These are phyloP conservation scores for Primulina eburnea DNA, from an alignment of 257 asterid species.

Conservation along the genomic window DNA sequence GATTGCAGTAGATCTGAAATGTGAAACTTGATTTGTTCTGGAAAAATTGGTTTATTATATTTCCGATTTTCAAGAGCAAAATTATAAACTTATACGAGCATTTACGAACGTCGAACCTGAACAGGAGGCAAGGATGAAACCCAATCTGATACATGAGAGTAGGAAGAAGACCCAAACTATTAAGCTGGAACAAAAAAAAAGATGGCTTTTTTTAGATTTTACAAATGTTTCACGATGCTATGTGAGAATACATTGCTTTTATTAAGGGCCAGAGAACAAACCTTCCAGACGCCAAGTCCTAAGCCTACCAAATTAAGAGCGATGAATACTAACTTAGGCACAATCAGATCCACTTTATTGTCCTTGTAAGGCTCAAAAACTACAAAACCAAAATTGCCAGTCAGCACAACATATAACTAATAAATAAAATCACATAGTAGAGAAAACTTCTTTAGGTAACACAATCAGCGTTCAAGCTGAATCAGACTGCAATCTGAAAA, in stretches of 20 bases:
- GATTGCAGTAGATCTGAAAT: background rate
- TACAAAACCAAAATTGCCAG: constrained; percentile 32
- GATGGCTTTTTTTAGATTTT: constrained; percentile 13
- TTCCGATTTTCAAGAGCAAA: background rate
- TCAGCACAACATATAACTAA: constrained; percentile 15
- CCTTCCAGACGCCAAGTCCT: constrained; percentile 96
- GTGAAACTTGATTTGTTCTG: too few relatives aligned
- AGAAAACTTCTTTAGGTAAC: background rate
- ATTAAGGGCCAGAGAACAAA: constrained; percentile 28
- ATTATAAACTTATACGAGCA: background rate
- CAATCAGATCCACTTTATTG: constrained; percentile 73
- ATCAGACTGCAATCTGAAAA: constrained; percentile 13
- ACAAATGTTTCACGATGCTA: background rate
- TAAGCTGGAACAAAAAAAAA: constrained; percentile 58
- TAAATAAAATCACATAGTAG: background rate
- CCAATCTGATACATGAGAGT: constrained; percentile 95
- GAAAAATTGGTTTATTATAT: background rate
- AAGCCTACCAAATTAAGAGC: constrained; percentile 87
- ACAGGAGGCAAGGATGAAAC: constrained; percentile 98
- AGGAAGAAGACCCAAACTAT: constrained; percentile 95
- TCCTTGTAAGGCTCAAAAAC: constrained; percentile 97
- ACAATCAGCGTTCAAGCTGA: constrained; percentile 3
- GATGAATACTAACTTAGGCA: constrained; percentile 67
- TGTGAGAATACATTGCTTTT: background rate
- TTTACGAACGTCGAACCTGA: constrained; percentile 52